Evolutionary conservation across 371 early-diverging fungal species (phyloP).

Genomic region (Coemansia sp.): DNA sequence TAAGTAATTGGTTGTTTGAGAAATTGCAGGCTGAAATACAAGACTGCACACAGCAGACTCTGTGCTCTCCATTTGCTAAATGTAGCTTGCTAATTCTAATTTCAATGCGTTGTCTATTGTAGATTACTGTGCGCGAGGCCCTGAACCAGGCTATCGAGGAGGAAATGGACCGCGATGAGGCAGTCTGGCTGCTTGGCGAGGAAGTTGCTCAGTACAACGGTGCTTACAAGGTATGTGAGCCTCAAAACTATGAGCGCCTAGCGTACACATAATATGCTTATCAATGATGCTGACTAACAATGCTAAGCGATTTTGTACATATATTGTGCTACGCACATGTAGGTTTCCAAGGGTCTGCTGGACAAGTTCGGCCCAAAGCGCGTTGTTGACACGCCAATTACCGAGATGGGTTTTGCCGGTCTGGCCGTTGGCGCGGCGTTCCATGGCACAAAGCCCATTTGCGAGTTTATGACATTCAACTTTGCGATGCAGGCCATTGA

Average conservation of each 20-base stretch:
- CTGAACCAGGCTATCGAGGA: conserved; percentile 97
- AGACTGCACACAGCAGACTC: not conserved
- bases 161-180: conserved; percentile 92
- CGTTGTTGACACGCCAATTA: conserved; percentile 99
- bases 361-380: conserved; percentile 97
- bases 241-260: not conserved
- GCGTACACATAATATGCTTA: not conserved
- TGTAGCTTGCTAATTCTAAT: not conserved
- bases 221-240: conserved; percentile 88
- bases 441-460: conserved; percentile 95
- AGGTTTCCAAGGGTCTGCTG: conserved; percentile 96
- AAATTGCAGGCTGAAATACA: not conserved
- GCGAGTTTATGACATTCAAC: conserved; percentile 99
- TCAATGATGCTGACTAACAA: not conserved
- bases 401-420: conserved; percentile 99
- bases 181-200: conserved; percentile 96
- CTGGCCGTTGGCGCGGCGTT: conserved; percentile 97
- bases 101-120: conserved; percentile 16
- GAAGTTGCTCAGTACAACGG: conserved; percentile 99
- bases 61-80: not conserved
- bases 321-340: conserved; percentile 5
- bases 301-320: too few species aligned
- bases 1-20: conserved; percentile 16
- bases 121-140: conserved; percentile 98
- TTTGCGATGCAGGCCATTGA: conserved; percentile 99